Base-by-base conservation (phyloP, 768 basidiomycete species). In the Nidularia pulvinata region DNA sequence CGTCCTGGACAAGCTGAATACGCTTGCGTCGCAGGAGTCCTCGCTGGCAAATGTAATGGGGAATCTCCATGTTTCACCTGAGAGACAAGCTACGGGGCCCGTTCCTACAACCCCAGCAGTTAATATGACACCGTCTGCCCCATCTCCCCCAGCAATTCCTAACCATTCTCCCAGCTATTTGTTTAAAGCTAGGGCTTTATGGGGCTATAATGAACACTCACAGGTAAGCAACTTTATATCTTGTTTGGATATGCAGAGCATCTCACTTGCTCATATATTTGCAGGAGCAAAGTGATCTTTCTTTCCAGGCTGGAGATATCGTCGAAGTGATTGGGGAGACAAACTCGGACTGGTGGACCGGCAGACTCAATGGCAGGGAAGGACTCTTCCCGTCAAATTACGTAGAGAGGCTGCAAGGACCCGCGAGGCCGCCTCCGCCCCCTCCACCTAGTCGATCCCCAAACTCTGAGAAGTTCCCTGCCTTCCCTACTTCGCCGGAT, bases 301-400 rank as follows among this genome's bases (percentile, higher is more conserved):
- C 83, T 0, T 94, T 95, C 76, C 69, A 69, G 19, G 69, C 78
- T 2, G 93, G 90, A 2, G 91, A 94, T 62, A 74, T 82, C 32
- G 81, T 95, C 60, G 86, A 91, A 52, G 75, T 95, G 32, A 61
- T 86, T 32, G 79, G 82, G 30, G 85, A 93, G 62, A 88, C 82
- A 48, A 91, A 93, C 55, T 65, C 70, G 4, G 91, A 94, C 65
- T 95, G 93, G 93, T 95, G 93, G 93, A 81, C 80, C 7, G 93
- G 93, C n/a, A 78, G 70, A 56, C 62, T 72, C 52, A 79, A 82
- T 39, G 85, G 85, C 30, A 77, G 69, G 52, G 77, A 84, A 57
- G 92, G 86, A 14, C 74, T 93, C 34, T 92, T 94, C 70, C 93
- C 92, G 0, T 77, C 86, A 16, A 84, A 82, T 58, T 79, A 89